Evolutionary conservation across 108 stramenopile species (phyloP), one percentile per base, ranked within the genome.

Genomic region (Nannochloropsis salina): DNA sequence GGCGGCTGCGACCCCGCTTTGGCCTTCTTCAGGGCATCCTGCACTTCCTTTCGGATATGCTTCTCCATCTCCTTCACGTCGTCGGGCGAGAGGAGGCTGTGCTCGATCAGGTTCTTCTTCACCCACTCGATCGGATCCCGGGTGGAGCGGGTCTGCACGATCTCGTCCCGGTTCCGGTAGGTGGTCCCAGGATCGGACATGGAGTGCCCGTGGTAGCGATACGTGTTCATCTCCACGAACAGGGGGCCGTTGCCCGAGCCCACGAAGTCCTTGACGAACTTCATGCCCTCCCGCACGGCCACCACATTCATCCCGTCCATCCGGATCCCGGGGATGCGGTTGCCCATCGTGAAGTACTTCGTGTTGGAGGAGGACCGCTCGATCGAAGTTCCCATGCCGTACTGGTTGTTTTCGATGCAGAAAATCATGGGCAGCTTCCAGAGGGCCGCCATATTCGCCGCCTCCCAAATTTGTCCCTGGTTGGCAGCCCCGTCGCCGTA

Each of bases 101-200:
- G 92, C 83, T 99, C 97, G 44, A 95, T 91, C 80, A 98, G 86
- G 80, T 95, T 92, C 86, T 96, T 94, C 91, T 98, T 98, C 81
- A 98, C 94, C 88, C 94, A 96, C 91, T 99, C 98, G 84, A 99
- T 92, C 82, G 97, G 98, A 88, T 99, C 99, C 10, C 96, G 93
- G 45, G 97, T 97, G 61, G 95, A 92, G 83, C 99, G 94, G 41
- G 97, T 97, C 82, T 95, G 93, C 42, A 94, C 96, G 90, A 99
- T 96, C 92, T 99, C 99, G 84, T 99, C 99, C 81, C 98, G 95
- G 92, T 95, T 98, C 80, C 99, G 97, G 94, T 99, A 99, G 18
- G 99, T 98, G 12, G 98, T 98, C 51, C 99, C 99, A 9, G 99
- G 99, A 92, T 99, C 99, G 74, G 95, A 95, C 99, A 99, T 99